These are phyloP conservation scores for Iris pallida DNA, from an alignment of 116 monocot genomes.

Conservation along the genomic window DNA sequence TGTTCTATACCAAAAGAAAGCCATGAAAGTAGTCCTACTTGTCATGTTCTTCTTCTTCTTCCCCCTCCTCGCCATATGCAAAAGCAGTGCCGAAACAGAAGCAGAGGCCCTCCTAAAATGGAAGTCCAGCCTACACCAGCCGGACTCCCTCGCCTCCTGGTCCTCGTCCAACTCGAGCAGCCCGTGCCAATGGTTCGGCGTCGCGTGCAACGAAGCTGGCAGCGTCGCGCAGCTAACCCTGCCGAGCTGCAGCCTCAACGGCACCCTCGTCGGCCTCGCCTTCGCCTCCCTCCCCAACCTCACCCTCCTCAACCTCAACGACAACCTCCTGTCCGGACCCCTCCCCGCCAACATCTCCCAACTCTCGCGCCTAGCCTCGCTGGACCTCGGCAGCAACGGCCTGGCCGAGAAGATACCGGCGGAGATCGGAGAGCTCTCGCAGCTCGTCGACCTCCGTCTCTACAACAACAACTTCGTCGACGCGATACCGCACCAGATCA, in stretches of 20 bases:
- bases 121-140: constrained; percentile 31
- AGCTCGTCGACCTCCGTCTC: constrained; percentile 38
- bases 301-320: constrained; percentile 29
- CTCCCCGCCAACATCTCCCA: constrained; percentile 32
- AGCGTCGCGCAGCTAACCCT: constrained; percentile 20
- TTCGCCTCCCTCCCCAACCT: constrained; percentile 32
- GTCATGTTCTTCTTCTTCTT: not conserved
- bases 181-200: constrained; percentile 43
- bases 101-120: constrained; percentile 42
- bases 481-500: constrained; percentile 36
- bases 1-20: too few species aligned
- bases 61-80: not conserved
- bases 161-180: constrained; percentile 15
- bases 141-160: constrained; percentile 40
- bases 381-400: constrained; percentile 35
- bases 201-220: constrained; percentile 36
- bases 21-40: not conserved
- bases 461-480: constrained; percentile 31
- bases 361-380: constrained; percentile 18
- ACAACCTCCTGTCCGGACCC: constrained; percentile 30
- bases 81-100: not conserved
- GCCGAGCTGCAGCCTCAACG: constrained; percentile 21
- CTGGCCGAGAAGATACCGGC: constrained; percentile 15
- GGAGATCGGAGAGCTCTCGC: constrained; percentile 31
- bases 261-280: constrained; percentile 33